Evolutionary conservation across 208 protist species (phyloP).

Genomic region (Leptomonas pyrrhocoris): DNA sequence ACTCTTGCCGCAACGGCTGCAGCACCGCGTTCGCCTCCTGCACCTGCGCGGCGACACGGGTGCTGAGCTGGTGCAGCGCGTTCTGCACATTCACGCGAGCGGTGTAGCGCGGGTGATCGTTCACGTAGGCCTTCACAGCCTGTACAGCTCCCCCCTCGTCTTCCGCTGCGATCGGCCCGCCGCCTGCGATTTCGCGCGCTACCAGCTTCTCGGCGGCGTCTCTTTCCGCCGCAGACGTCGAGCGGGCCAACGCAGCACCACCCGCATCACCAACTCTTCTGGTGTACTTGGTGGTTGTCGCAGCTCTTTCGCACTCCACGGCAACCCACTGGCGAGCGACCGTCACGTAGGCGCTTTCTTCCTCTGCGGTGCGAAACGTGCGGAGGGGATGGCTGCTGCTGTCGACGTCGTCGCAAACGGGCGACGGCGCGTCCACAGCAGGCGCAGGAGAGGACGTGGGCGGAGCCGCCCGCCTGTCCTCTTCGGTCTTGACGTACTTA

Average conservation of each 20-base stretch:
- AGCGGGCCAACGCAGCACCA: not conserved
- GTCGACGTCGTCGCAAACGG: not conserved
- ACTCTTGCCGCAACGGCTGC: slow-evolving; percentile 29
- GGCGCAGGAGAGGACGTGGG: not conserved
- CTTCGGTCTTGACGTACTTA: slow-evolving; percentile 19
- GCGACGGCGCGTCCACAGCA: not conserved
- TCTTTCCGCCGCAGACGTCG: slow-evolving; percentile 5
- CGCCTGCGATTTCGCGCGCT: not conserved
- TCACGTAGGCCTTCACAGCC: slow-evolving; percentile 10
- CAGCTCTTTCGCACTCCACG: slow-evolving; percentile 28
- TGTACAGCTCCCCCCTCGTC: not conserved
- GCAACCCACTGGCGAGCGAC: slow-evolving; percentile 28
- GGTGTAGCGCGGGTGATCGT: slow-evolving; percentile 16
- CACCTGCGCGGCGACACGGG: slow-evolving; percentile 26
- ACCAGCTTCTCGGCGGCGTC: slow-evolving; percentile 18
- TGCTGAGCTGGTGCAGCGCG: slow-evolving; percentile 29
- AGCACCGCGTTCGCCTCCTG: slow-evolving; percentile 28
- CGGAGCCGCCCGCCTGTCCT: not conserved
- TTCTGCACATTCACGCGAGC: slow-evolving; percentile 30
- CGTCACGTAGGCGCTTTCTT: slow-evolving; percentile 6
- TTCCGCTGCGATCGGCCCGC: not conserved
- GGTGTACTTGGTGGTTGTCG: not conserved
- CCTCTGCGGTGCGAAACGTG: not conserved
- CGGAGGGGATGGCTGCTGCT: not conserved
- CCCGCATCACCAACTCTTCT: not conserved